These are phyloP conservation scores for Tothia fuscella DNA, from an alignment of 2,329 filamentous ascomycete genomes.

Conservation along the genomic window DNA sequence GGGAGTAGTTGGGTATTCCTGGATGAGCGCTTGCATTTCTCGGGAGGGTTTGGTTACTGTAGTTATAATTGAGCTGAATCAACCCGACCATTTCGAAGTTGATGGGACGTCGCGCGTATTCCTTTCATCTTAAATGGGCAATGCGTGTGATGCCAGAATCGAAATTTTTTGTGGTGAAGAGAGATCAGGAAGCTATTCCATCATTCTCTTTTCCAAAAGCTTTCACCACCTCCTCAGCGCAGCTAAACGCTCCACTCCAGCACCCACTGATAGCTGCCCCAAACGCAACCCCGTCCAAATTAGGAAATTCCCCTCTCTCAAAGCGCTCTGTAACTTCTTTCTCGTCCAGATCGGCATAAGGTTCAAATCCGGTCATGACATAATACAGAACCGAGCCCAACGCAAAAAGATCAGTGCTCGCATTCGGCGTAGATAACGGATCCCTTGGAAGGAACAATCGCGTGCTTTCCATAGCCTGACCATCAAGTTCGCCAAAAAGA, in stretches of 20 bases:
- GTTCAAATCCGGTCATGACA: constrained; percentile 23
- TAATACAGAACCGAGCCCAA: constrained; percentile 26
- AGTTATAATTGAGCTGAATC: too few species aligned
- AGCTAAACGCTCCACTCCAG: constrained; percentile 17
- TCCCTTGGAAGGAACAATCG: constrained; percentile 16
- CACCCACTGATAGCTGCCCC: constrained; percentile 20
- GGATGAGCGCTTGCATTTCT: too few species aligned
- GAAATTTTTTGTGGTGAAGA: too few species aligned
- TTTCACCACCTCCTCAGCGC: constrained; percentile 13
- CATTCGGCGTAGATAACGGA: constrained; percentile 13
- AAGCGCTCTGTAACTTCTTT: constrained; percentile 20
- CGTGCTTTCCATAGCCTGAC: constrained; percentile 16
- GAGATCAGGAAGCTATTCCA: background rate
- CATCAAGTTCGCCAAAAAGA: constrained; percentile 19
- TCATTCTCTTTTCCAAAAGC: background rate
- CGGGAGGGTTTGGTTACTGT: too few species aligned
- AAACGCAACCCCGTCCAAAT: constrained; percentile 17
- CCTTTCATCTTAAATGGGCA: too few species aligned
- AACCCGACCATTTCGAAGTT: too few species aligned
- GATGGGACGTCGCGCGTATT: too few species aligned
- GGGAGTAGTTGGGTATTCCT: too few species aligned
- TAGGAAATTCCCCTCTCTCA: constrained; percentile 19
- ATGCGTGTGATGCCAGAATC: too few species aligned
- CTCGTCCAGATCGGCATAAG: constrained; percentile 20
- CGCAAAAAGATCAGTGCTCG: constrained; percentile 23